phyloP scores from a whole-genome alignment of 83 land plant genomes.

The Picea engelmannii region DNA sequence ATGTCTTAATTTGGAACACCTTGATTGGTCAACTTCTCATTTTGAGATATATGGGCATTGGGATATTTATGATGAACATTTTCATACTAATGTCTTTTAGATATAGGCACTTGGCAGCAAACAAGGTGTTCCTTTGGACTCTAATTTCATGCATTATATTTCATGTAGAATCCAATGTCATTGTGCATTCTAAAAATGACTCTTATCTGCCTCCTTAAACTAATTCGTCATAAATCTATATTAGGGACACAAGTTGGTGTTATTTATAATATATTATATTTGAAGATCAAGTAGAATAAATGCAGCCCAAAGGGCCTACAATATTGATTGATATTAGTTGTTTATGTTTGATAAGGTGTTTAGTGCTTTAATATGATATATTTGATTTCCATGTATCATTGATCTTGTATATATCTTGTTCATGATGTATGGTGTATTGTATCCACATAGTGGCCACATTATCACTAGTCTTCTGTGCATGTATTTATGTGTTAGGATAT shows the following conservation, averaged over 20 bases:
- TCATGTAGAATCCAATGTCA: background rate
- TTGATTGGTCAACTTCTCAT: constrained; percentile 53
- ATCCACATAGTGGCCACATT: too few relatives aligned
- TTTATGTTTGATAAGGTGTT: too few relatives aligned
- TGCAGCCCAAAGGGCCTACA: too few relatives aligned
- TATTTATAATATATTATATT: background rate
- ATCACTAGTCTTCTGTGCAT: too few relatives aligned
- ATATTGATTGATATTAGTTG: too few relatives aligned
- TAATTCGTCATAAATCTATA: background rate
- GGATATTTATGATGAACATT: constrained; percentile 68
- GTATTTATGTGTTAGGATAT: too few relatives aligned
- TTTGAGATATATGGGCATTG: constrained; percentile 75
- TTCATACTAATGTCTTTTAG: constrained; percentile 57
- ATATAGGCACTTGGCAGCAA: constrained; percentile 11
- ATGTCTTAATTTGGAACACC: constrained; percentile 38
- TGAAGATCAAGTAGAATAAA: background rate
- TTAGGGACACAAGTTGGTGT: background rate
- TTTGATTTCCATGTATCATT: too few relatives aligned
- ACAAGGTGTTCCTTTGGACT: background rate
- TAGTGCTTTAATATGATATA: too few relatives aligned
- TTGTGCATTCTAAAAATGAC: background rate
- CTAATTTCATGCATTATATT: background rate
- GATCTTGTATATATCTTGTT: too few relatives aligned
- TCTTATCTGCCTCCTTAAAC: background rate
- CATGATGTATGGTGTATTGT: too few relatives aligned